phyloP scores from a whole-genome alignment of 768 basidiomycete species.

The Sarcomyxa edulis region DNA sequence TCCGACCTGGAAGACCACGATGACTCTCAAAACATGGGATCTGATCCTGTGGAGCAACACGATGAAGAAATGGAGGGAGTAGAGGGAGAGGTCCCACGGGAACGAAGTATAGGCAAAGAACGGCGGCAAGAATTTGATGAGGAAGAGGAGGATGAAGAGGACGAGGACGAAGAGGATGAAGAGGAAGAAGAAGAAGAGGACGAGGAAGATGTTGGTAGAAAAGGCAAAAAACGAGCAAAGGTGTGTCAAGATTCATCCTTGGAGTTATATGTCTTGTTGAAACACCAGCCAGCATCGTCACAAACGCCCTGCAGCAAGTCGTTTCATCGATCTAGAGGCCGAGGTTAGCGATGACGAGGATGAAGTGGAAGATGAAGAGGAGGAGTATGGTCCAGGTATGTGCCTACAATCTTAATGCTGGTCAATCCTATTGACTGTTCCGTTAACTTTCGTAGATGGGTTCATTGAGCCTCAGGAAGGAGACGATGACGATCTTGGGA shows the following conservation, averaged over 20 bases:
- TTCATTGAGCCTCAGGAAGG: slow-evolving; percentile 72
- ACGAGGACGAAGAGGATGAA: slow-evolving; percentile 44
- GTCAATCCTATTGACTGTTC: background rate
- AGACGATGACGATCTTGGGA: slow-evolving; percentile 51
- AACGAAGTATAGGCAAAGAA: slow-evolving; percentile 15
- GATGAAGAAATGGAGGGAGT: slow-evolving; percentile 34
- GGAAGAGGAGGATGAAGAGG: slow-evolving; percentile 33
- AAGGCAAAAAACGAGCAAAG: slow-evolving; percentile 58
- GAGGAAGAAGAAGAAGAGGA: slow-evolving; percentile 56
- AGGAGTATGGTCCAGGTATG: slow-evolving; percentile 58
- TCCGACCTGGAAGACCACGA: slow-evolving; percentile 38
- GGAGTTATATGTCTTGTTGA: slow-evolving; percentile 4
- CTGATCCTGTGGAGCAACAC: slow-evolving; percentile 7
- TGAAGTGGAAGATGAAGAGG: slow-evolving; percentile 81
- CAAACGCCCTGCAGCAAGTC: slow-evolving; percentile 58
- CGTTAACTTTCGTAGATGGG: slow-evolving; percentile 37
- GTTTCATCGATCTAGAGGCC: slow-evolving; percentile 94
- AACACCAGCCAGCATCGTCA: slow-evolving; percentile 48
- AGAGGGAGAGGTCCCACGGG: slow-evolving; percentile 8
- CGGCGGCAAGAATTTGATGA: slow-evolving; percentile 21
- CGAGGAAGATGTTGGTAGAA: slow-evolving; percentile 43
- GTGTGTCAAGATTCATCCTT: slow-evolving; percentile 27
- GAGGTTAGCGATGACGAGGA: slow-evolving; percentile 97
- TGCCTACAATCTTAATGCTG: slow-evolving; percentile 3
- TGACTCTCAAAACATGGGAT: slow-evolving; percentile 7